These are phyloP conservation scores for Geotrichum bryndzae DNA, from an alignment of 1,139 yeast genomes.

Conservation along the genomic window DNA sequence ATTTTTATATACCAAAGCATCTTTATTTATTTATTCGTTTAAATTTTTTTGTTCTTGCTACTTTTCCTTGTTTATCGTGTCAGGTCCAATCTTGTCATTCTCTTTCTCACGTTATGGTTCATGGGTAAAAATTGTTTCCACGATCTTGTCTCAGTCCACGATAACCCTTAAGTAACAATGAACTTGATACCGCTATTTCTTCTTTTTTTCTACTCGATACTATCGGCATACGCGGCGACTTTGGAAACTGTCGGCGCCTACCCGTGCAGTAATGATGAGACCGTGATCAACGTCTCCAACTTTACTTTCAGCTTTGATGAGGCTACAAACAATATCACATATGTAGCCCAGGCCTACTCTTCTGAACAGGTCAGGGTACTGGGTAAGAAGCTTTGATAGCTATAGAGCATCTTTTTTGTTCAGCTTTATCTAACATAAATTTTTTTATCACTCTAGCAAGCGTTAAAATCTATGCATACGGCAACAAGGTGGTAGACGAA, in stretches of 20 bases:
- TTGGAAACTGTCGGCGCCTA: conserved; percentile 21
- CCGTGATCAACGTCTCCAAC: conserved; percentile 20
- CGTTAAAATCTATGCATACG: conserved; percentile 29
- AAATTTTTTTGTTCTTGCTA: background rate
- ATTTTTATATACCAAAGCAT: background rate
- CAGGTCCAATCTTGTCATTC: background rate
- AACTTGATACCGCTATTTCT: background rate
- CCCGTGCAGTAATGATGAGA: conserved; percentile 17
- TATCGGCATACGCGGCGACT: conserved; percentile 9
- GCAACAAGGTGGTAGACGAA: conserved; percentile 25
- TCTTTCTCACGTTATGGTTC: background rate
- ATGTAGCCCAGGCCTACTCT: conserved; percentile 24
- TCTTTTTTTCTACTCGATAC: background rate
- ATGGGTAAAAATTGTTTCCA: background rate
- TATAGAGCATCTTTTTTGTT: background rate
- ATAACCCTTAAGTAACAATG: background rate
- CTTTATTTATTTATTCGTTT: background rate
- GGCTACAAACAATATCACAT: conserved; percentile 23
- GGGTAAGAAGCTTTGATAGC: conserved; percentile 10
- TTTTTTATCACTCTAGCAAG: conserved; percentile 19
- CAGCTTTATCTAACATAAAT: background rate
- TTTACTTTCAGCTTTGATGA: conserved; percentile 20
- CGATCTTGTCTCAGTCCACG: background rate
- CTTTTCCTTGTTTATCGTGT: background rate
- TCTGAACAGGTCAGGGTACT: conserved; percentile 21